Base-by-base conservation (phyloP, 139 green algal genomes). In the Klebsormidium nitens region DNA sequence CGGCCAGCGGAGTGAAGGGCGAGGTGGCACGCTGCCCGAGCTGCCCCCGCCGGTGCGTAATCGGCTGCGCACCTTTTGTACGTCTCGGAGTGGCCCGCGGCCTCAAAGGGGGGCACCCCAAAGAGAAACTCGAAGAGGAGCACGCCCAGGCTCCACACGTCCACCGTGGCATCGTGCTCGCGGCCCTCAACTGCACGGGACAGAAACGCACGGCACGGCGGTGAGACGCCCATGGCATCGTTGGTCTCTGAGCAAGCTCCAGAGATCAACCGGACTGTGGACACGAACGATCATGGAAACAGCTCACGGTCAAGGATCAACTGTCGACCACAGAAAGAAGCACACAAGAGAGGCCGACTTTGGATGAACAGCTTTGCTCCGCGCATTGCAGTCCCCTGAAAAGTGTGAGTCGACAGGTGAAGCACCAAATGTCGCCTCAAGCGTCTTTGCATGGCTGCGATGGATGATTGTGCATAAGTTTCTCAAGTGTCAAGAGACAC, bases 81-180 rank as follows among this genome's bases (percentile, higher is more conserved):
- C 23, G 82, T 87, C 59, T 90, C 84, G 29, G 82, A 81, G 78
- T 98, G 89, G 28, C 88, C 88, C 23, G 86, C 79, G 0, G 92
- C 89, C 76, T 97, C 91, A 86, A 99, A 99, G 42, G 94, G 94
- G 2, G 94, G 88, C 11, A 68, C 40, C 31, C 94, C 94, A 44
- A 85, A 91, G 49, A 99, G 78, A 76, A 99, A 98, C 86, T 99
- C 94, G 72, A 95, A 99, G 55, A 81, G 86, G 34, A 99, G 86
- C 71, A 98, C 91, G 35, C 94, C 94, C 59, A 97, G 76, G 49
- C 83, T 90, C 93, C 93, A 99, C 52, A 96, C 83, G 80, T 99
- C 94, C 52, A 97, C 78, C 6, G 39, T 59, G 26, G 36, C 17
- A 61, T 89, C 83, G 65, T 86, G 81, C 35, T 79, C 67, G 37